A percentile compares a stretch with the other conserved stretches of the same genome.
Evolutionary conservation across 2,329 filamentous ascomycete species (phyloP).

Genomic region (Remersonia thermophila): DNA sequence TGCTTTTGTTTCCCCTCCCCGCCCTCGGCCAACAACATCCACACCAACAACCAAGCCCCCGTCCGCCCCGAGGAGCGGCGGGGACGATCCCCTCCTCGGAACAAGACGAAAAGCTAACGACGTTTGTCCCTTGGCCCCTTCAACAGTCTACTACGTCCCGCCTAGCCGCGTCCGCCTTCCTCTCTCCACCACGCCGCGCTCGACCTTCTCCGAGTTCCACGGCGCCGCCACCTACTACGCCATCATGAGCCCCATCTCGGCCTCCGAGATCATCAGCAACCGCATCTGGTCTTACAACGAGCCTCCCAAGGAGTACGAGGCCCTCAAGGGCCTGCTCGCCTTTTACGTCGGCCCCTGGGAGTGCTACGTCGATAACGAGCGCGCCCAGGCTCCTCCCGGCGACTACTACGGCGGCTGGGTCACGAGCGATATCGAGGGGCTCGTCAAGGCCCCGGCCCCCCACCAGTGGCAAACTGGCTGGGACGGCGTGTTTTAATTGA

Average conservation of each 20-base stretch:
- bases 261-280: constrained; percentile 29
- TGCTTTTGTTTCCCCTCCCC: not conserved
- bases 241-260: constrained; percentile 27
- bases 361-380: constrained; percentile 49
- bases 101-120: no score
- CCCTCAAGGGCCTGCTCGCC: constrained; percentile 42
- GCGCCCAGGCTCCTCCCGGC: constrained; percentile 45
- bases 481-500: constrained; percentile 9
- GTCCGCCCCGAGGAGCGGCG: no score
- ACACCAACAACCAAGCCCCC: not conserved
- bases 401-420: constrained; percentile 56
- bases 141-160: constrained; percentile 47
- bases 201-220: constrained; percentile 48
- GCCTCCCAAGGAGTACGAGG: constrained; percentile 38
- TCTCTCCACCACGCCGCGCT: constrained; percentile 32
- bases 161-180: constrained; percentile 34
- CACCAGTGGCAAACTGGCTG: constrained; percentile 20
- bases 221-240: constrained; percentile 47
- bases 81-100: no score
- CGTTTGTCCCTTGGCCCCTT: no score
- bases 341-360: constrained; percentile 52
- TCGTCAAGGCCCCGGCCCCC: constrained; percentile 29
- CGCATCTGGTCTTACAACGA: constrained; percentile 48
- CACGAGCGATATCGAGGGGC: constrained; percentile 45
- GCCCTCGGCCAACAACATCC: not conserved